Evolutionary conservation across 495 filamentous ascomycete species (phyloP).

Genomic region (Bathelium albidoporum): DNA sequence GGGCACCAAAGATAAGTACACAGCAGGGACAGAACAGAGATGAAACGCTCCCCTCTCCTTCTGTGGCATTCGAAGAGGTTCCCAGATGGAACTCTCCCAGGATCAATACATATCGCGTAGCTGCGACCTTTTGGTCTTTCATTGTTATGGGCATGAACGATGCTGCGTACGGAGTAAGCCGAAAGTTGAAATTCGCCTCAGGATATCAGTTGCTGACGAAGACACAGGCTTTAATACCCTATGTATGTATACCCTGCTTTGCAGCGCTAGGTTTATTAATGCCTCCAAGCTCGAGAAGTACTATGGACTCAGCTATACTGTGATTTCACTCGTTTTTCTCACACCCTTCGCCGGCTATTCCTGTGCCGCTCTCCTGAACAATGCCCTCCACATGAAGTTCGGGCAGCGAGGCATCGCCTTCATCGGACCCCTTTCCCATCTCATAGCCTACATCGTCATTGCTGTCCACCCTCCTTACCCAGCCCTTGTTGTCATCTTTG

Average conservation of each 20-base stretch:
- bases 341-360: conserved; percentile 52
- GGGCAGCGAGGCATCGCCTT: conserved; percentile 70
- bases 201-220: neutral
- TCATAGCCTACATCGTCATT: conserved; percentile 54
- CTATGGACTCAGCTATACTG: conserved; percentile 46
- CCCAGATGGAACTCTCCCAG: conserved; percentile 62
- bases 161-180: conserved; percentile 63
- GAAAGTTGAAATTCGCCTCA: neutral
- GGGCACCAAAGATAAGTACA: neutral
- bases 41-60: conserved; percentile 32
- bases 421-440: conserved; percentile 51
- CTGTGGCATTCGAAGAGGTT: conserved; percentile 21
- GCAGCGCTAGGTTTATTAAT: conserved; percentile 10
- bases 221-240: conserved; percentile 52
- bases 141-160: conserved; percentile 75
- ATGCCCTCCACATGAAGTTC: conserved; percentile 44
- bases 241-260: conserved; percentile 19
- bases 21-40: conserved; percentile 20
- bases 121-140: conserved; percentile 62
- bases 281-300: conserved; percentile 45
- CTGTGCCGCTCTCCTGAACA: conserved; percentile 46
- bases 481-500: conserved; percentile 46
- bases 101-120: conserved; percentile 53
- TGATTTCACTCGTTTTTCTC: conserved; percentile 55
- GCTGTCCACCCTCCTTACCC: conserved; percentile 50